Evolutionary conservation across 352 stramenopile genomes (phyloP).

Genomic region (Salisapilia sapeloensis): DNA sequence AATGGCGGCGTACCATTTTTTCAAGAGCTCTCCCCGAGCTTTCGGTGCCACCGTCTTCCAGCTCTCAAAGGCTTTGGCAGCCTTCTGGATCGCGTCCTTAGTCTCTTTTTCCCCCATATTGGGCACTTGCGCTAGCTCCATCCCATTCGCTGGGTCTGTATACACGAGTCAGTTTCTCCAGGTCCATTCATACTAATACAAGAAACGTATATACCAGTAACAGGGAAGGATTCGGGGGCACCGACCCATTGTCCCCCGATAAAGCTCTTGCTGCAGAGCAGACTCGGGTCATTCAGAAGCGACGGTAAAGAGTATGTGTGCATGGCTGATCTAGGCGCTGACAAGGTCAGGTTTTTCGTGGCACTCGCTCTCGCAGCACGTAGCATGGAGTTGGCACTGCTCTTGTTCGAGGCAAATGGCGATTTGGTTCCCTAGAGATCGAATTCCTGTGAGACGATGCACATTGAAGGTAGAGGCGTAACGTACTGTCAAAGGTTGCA

Average conservation of each 20-base stretch:
- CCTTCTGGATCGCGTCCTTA: constrained; percentile 48
- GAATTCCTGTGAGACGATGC: too few relatives aligned
- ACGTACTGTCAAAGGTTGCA: too few relatives aligned
- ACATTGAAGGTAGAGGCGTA: too few relatives aligned
- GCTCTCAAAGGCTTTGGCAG: constrained; percentile 32
- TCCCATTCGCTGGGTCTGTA: constrained; percentile 55
- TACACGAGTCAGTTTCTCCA: constrained; percentile 1
- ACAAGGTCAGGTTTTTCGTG: too few relatives aligned
- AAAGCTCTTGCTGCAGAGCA: constrained; percentile 59
- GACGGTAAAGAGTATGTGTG: too few relatives aligned
- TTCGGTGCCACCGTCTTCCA: constrained; percentile 60
- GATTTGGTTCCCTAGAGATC: too few relatives aligned
- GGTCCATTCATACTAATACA: not conserved
- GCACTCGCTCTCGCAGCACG: too few relatives aligned
- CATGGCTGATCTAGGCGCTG: too few relatives aligned
- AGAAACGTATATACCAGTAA: constrained; percentile 20
- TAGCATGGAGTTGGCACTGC: too few relatives aligned
- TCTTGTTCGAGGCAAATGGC: too few relatives aligned
- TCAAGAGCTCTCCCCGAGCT: constrained; percentile 40
- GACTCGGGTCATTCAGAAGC: constrained; percentile 35
- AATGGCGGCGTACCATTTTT: constrained; percentile 72
- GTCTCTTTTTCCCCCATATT: constrained; percentile 56
- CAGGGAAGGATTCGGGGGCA: constrained; percentile 34
- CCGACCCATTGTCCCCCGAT: constrained; percentile 69
- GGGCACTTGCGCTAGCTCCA: constrained; percentile 48